Conservation (phyloP, 495 filamentous ascomycete species). For the Bacidia gigantensis region DNA sequence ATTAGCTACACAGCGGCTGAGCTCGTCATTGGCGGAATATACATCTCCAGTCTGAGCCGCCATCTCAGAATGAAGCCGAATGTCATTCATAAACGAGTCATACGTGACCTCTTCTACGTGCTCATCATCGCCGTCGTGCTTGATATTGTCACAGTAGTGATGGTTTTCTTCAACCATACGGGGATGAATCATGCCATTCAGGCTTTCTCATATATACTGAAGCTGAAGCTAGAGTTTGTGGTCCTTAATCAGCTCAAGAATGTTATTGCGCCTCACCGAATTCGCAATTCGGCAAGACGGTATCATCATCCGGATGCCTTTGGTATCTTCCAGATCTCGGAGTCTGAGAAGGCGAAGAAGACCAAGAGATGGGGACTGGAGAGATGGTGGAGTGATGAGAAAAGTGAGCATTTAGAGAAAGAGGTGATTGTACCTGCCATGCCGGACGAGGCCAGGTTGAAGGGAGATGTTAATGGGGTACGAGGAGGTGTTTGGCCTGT, state of each 20-base stretch:
- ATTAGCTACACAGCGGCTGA: slow-evolving; percentile 30
- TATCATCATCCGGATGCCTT: slow-evolving; percentile 5
- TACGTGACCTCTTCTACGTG: slow-evolving; percentile 30
- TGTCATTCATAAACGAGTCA: slow-evolving; percentile 23
- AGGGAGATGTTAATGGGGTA: too few species aligned
- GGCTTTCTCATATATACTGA: slow-evolving; percentile 37
- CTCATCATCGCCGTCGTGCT: slow-evolving; percentile 37
- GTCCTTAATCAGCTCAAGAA: slow-evolving; percentile 34
- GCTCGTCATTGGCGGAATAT: slow-evolving; percentile 24
- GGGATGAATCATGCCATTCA: slow-evolving; percentile 32
- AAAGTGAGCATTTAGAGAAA: too few species aligned
- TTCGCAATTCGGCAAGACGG: slow-evolving; percentile 6
- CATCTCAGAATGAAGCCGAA: slow-evolving; percentile 25
- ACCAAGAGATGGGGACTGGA: slow-evolving; percentile 1
- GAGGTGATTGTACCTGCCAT: too few species aligned
- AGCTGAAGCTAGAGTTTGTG: slow-evolving; percentile 40
- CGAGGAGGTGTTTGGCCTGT: too few species aligned
- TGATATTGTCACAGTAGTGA: slow-evolving; percentile 28
- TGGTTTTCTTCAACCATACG: slow-evolving; percentile 27
- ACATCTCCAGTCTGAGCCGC: slow-evolving; percentile 26
- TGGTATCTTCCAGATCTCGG: too few species aligned
- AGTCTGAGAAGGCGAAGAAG: not conserved
- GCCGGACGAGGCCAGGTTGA: too few species aligned
- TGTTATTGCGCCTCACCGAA: slow-evolving; percentile 11
- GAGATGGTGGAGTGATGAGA: too few species aligned